These are phyloP conservation scores for Dichotomocladium elegans DNA, from an alignment of 371 early-diverging fungal genomes.

Conservation along the genomic window DNA sequence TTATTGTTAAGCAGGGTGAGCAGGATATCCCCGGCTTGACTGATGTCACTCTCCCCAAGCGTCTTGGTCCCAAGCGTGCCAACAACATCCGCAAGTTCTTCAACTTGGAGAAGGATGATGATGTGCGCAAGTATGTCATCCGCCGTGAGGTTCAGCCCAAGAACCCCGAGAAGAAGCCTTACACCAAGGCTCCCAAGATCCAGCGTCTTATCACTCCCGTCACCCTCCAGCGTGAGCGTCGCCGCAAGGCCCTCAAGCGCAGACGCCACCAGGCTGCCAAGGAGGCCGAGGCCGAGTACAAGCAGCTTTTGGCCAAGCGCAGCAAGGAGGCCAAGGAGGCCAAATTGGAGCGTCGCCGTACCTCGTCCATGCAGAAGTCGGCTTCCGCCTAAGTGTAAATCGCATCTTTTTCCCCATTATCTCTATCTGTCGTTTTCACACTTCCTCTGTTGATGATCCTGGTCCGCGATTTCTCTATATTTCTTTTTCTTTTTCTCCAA, in stretches of 20 bases:
- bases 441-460: too few relatives aligned
- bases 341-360: conserved; percentile 67
- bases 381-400: conserved; percentile 47
- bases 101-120: conserved; percentile 94
- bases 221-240: conserved; percentile 93
- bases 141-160: conserved; percentile 91
- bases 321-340: conserved; percentile 85
- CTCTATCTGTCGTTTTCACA: too few relatives aligned
- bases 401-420: too few relatives aligned
- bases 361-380: conserved; percentile 63
- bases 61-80: conserved; percentile 99
- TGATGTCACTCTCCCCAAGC: conserved; percentile 90
- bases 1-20: conserved; percentile 97
- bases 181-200: conserved; percentile 95
- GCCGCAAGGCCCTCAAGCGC: conserved; percentile 81
- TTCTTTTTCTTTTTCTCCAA: too few relatives aligned
- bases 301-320: conserved; percentile 88
- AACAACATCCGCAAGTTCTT: conserved; percentile 98
- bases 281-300: conserved; percentile 92
- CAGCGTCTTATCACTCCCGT: conserved; percentile 97
- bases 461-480: too few relatives aligned
- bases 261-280: conserved; percentile 73
- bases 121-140: conserved; percentile 98
- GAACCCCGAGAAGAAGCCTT: conserved; percentile 87
- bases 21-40: conserved; percentile 96